A percentile compares a stretch with the other conserved stretches of the same genome.
These are phyloP conservation scores for Lipomyces yamanashiensis DNA, from an alignment of 805 yeast genomes.

Conservation along the genomic window DNA sequence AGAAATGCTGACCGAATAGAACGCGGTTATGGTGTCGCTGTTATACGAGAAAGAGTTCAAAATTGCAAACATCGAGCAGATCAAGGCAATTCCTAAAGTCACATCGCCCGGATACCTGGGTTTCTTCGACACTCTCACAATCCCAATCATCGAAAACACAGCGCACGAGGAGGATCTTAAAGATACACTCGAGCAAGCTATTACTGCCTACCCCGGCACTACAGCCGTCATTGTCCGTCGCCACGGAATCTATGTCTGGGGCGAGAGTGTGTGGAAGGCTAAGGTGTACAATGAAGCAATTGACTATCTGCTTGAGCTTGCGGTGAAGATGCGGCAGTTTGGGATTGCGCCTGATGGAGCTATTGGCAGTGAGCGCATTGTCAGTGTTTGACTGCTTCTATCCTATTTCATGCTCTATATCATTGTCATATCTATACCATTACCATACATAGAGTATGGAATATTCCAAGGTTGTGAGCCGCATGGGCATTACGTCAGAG, in stretches of 20 bases:
- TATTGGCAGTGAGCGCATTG: slow-evolving; percentile 39
- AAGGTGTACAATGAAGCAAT: slow-evolving; percentile 91
- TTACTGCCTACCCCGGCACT: slow-evolving; percentile 71
- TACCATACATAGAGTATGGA: not conserved
- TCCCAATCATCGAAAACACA: slow-evolving; percentile 90
- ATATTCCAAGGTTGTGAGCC: no score
- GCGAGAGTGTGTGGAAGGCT: slow-evolving; percentile 88
- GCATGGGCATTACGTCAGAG: no score
- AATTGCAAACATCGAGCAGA: slow-evolving; percentile 84
- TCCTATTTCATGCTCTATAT: no score
- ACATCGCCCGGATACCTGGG: slow-evolving; percentile 70
- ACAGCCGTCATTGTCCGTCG: slow-evolving; percentile 89
- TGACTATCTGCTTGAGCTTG: slow-evolving; percentile 84
- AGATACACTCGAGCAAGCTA: slow-evolving; percentile 64
- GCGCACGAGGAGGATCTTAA: slow-evolving; percentile 86
- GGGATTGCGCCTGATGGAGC: slow-evolving; percentile 55
- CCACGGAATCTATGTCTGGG: slow-evolving; percentile 98
- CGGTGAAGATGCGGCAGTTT: slow-evolving; percentile 75
- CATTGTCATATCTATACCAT: no score
- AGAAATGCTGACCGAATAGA: slow-evolving; percentile 8
- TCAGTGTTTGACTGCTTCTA: not conserved
- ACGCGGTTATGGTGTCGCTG: slow-evolving; percentile 80
- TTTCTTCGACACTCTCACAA: slow-evolving; percentile 72
- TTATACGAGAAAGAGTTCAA: slow-evolving; percentile 71
- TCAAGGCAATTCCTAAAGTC: slow-evolving; percentile 79